Percentiles rank a stretch among this genome's conserved stretches.
phyloP scores from a whole-genome alignment of 768 basidiomycete species.

The Mycena rebaudengoi region DNA sequence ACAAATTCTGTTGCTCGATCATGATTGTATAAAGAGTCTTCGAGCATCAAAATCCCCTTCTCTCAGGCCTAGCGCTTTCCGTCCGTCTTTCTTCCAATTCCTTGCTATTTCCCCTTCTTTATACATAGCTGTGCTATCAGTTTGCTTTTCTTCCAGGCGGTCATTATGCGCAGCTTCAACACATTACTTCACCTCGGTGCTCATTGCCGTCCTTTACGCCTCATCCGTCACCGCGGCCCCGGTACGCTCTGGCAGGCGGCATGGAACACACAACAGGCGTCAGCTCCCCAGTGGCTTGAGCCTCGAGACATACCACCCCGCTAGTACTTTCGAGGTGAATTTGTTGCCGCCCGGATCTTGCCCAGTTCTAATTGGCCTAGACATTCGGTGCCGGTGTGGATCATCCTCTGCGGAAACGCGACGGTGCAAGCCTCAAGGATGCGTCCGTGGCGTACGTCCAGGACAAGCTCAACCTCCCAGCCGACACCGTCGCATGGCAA shows the following conservation, averaged over 20 bases:
- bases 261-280: neutral
- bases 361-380: no score
- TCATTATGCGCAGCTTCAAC: neutral
- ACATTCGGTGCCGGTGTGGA: conserved; percentile 41
- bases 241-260: neutral
- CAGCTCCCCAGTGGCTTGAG: neutral
- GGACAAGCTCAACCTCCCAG: conserved; percentile 32
- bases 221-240: neutral
- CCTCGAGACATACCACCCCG: neutral
- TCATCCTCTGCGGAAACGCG: conserved; percentile 39
- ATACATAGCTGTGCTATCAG: neutral
- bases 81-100: no score
- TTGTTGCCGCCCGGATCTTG: no score
- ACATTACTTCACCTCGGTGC: neutral
- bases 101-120: neutral
- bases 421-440: conserved; percentile 29
- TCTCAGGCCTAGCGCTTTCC: no score
- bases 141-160: neutral
- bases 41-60: no score
- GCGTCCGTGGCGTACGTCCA: conserved; percentile 36
- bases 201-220: neutral
- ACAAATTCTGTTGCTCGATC: no score
- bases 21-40: no score
- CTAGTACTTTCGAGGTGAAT: neutral
- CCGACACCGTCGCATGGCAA: conserved; percentile 31